Conservation (phyloP, 176 grass and related monocot species). For the Eleusine coracana region DNA sequence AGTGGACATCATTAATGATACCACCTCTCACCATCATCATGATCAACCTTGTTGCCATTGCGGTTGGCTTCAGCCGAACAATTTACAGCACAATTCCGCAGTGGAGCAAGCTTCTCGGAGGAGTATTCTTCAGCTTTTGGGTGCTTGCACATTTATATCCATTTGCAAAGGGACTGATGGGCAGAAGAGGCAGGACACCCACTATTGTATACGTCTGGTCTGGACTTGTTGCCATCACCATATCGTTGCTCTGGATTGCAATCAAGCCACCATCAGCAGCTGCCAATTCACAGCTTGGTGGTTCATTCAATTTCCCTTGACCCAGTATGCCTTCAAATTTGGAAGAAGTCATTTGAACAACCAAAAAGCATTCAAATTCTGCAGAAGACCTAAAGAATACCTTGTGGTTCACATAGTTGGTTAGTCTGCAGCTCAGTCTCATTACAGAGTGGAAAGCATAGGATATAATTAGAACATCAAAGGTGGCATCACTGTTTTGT, state of each 20-base stretch:
- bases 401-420: constrained; percentile 20
- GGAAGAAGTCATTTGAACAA: constrained; percentile 4
- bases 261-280: constrained; percentile 78
- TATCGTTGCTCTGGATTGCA: constrained; percentile 86
- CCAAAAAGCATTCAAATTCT: constrained; percentile 25
- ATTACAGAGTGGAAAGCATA: constrained; percentile 33
- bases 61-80: constrained; percentile 86
- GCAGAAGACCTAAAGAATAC: constrained; percentile 31
- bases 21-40: constrained; percentile 94
- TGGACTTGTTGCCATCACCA: constrained; percentile 85
- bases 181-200: constrained; percentile 90
- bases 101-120: constrained; percentile 98
- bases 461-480: constrained; percentile 38
- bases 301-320: constrained; percentile 91
- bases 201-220: constrained; percentile 97
- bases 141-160: constrained; percentile 96
- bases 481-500: constrained; percentile 38
- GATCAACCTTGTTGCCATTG: constrained; percentile 92
- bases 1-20: constrained; percentile 96
- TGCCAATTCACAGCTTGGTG: constrained; percentile 74
- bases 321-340: constrained; percentile 35
- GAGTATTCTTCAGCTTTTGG: constrained; percentile 98
- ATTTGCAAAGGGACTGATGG: constrained; percentile 98
- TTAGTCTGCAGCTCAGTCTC: constrained; percentile 33
- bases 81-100: constrained; percentile 93